Evolutionary conservation across 1,284 basidiomycete genomes (phyloP).

Genomic region (Marasmius fiardii): DNA sequence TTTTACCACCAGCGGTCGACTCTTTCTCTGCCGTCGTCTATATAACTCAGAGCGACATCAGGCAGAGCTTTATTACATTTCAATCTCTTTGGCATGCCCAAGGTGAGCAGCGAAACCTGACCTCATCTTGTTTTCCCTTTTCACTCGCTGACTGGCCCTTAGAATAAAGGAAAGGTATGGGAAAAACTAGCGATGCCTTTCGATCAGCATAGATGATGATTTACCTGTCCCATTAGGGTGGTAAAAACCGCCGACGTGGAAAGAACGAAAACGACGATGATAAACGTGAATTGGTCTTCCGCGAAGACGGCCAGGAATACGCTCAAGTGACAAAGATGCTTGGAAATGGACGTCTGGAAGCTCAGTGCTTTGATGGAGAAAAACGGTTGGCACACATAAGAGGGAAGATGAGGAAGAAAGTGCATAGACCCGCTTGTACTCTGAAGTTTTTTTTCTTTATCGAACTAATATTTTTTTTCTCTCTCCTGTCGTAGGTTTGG

Average conservation of each 20-base stretch:
- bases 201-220: not conserved
- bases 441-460: constrained; percentile 5
- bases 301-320: constrained; percentile 99
- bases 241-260: constrained; percentile 98
- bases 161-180: constrained; percentile 82
- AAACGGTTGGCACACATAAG: constrained; percentile 97
- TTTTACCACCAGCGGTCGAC: not conserved
- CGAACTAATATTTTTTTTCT: not conserved
- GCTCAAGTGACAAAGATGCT: constrained; percentile 99
- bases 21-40: not conserved
- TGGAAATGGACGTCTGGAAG: constrained; percentile 96
- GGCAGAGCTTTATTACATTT: not conserved
- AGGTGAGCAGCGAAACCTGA: constrained; percentile 37
- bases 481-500: constrained; percentile 85
- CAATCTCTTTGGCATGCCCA: constrained; percentile 45
- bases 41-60: not conserved
- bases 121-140: constrained; percentile 7
- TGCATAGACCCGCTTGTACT: constrained; percentile 30
- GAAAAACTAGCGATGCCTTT: not conserved
- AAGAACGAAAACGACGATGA: constrained; percentile 99
- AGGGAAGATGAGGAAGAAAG: constrained; percentile 99
- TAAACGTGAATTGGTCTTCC: constrained; percentile 98
- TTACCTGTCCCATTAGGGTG: constrained; percentile 63
- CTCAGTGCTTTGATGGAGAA: constrained; percentile 98
- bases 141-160: constrained; percentile 14